Base-by-base conservation (phyloP, 148 eudicot species). In the Beta vulgaris region DNA sequence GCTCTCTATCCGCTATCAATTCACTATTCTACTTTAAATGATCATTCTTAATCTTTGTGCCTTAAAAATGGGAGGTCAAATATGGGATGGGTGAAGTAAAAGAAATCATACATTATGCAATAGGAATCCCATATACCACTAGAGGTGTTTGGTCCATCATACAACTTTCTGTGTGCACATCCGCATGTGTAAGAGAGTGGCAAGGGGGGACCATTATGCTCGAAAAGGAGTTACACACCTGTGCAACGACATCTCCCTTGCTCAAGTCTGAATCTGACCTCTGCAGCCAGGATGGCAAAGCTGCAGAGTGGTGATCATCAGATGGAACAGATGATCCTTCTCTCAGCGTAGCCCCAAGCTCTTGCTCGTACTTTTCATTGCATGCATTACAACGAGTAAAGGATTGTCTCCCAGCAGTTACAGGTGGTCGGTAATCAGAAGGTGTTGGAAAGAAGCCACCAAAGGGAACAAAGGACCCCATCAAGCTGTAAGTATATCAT, bases 391-490 rank as follows among this genome's bases (percentile, higher is more conserved):
- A 92, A 15, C 84, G 86, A 67, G 79, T 61, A 43, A 69, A 39
- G 37, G 84, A 69, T 71, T 75, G 86, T 66, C 76, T 79, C 66
- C 76, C 74, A 74, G 57, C 75, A 55, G 79, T 64, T 29, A 73
- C 63, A 10, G 86, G 76, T 75, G 75, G 70, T 42, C 82, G 78
- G 78, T 78, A 76, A 68, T 95, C 96, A 5, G 96, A 84, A 68
- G 91, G 88, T 48, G 83, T 76, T 58, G 97, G 68, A 76, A 92
- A 92, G 85, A 90, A 95, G 51, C 99, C 99, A 68, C 96, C 99
- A 85, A 95, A 85, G 60, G 97, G 99, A 82, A 95, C 94, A 85
- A 95, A 95, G 68, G 99, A 95, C 80, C 92, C 92, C 96, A 92
- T 83, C 86, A 95, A 90, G 83, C 96, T 91, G 91, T 62, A 83